These are phyloP conservation scores for Liriodendron chinense DNA, from an alignment of 164 flowering plant genomes.

Conservation along the genomic window DNA sequence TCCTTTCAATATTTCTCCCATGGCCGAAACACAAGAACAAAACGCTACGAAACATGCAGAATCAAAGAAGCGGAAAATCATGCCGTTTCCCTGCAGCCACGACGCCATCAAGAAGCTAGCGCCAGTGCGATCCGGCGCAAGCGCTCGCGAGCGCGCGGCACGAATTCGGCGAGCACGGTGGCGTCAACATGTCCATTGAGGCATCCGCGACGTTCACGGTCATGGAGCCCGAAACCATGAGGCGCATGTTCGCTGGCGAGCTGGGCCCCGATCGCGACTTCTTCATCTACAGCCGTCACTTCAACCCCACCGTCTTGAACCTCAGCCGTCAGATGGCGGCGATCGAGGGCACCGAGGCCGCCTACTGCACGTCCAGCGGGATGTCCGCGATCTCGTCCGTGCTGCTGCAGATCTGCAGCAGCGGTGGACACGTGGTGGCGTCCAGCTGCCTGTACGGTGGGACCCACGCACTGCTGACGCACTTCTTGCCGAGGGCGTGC, in stretches of 20 bases:
- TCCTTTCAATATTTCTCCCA: not conserved
- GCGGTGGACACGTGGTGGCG: slow-evolving; percentile 85
- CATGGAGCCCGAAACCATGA: slow-evolving; percentile 92
- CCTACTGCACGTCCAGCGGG: slow-evolving; percentile 93
- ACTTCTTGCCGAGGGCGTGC: slow-evolving; percentile 68
- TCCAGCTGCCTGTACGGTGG: slow-evolving; percentile 78
- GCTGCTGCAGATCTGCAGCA: slow-evolving; percentile 68
- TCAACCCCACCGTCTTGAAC: slow-evolving; percentile 86
- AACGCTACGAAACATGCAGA: not conserved
- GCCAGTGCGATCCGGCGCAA: slow-evolving; percentile 55
- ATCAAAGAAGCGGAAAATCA: not conserved
- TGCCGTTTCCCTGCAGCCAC: not conserved
- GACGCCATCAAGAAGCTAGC: not conserved
- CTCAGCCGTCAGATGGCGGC: slow-evolving; percentile 95
- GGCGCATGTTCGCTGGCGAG: slow-evolving; percentile 85
- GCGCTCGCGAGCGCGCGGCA: slow-evolving; percentile 69
- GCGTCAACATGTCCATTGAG: slow-evolving; percentile 98
- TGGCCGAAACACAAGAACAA: not conserved
- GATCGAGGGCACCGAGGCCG: slow-evolving; percentile 91
- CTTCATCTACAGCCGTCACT: slow-evolving; percentile 96
- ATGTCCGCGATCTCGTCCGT: slow-evolving; percentile 89
- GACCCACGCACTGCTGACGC: slow-evolving; percentile 79
- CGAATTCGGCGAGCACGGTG: slow-evolving; percentile 97
- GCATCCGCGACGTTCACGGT: slow-evolving; percentile 98
- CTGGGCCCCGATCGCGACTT: slow-evolving; percentile 93